Percentiles rank a stretch among this genome's conserved stretches.
These are phyloP conservation scores for Poronia punctata DNA, from an alignment of 495 filamentous ascomycete genomes.

Conservation along the genomic window DNA sequence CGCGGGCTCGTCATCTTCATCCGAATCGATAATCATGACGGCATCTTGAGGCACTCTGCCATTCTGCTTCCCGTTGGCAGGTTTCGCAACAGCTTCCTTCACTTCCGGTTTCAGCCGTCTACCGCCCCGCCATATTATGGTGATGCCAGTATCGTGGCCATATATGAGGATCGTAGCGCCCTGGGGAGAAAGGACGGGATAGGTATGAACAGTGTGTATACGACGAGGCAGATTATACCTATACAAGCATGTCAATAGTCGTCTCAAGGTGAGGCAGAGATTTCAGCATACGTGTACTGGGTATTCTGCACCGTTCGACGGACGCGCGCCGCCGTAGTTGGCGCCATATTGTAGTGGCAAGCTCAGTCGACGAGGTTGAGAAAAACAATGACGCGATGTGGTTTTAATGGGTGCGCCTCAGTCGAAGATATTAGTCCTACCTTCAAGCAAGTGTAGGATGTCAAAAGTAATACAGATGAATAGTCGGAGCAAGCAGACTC, in stretches of 20 bases:
- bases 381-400: not conserved
- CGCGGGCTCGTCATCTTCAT: slow-evolving; percentile 52
- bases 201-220: slow-evolving; percentile 63
- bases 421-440: too few species aligned
- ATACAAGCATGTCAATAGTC: not conserved
- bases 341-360: slow-evolving; percentile 11
- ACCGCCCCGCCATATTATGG: slow-evolving; percentile 76
- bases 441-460: too few species aligned
- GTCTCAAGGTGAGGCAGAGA: not conserved
- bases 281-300: slow-evolving; percentile 23
- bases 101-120: slow-evolving; percentile 48
- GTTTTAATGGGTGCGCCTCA: too few species aligned
- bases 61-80: slow-evolving; percentile 34
- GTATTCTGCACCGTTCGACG: slow-evolving; percentile 32
- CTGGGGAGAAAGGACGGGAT: slow-evolving; percentile 71
- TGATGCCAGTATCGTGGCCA: slow-evolving; percentile 71
- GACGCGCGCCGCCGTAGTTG: slow-evolving; percentile 20
- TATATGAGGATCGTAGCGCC: slow-evolving; percentile 80
- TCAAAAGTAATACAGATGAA: too few species aligned
- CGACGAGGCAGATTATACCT: slow-evolving; percentile 75
- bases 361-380: not conserved
- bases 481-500: too few species aligned
- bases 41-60: slow-evolving; percentile 42
- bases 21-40: slow-evolving; percentile 73
- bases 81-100: slow-evolving; percentile 22